Base-by-base conservation (phyloP, 2,329 filamentous ascomycete species). In the Fusarium sp. region DNA sequence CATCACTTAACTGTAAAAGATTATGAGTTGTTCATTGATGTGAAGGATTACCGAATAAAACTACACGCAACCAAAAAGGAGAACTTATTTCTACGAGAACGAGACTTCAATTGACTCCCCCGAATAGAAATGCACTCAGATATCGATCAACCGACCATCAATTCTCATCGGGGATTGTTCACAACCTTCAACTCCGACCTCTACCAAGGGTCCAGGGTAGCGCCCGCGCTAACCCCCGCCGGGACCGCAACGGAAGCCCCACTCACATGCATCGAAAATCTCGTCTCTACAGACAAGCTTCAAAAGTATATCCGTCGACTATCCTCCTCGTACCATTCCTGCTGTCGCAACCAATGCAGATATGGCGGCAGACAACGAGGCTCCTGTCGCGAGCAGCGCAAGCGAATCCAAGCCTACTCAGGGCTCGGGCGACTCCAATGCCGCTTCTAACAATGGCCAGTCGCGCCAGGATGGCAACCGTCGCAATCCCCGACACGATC, bases 361-460 rank as follows among this genome's bases (percentile, higher is more conserved):
- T 68, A 83, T 83, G 81, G 80, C 80, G 72, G 75, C 77, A 75
- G 75, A 74, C 73, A 75, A 79, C 67, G 80, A 81, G 66, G 66
- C 74, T 79, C 68, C 76, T 80, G 73, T 75, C 72, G 69, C 77
- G 73, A 77, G 73, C 66, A 69, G 76, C 67, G 70, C 75, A 56
- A 68, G 61, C 35, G 66, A 76, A 37, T 37, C 75, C 48, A 69
- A 70, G 39, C 58, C 74, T 52, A 20, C 37, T 18, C 67, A 70
- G 64, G 71, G 62, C 57, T 73, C 71, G 52, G 71, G 69, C 66
- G 70, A 72, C 52, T 71, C 65, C 68, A 79, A 78, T 60, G 64
- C 64, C 48, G 27, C 68, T 58, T 14, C 70, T 59, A 62, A 72
- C 23, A 76, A 72, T 50, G 68, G 71, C 35, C 50, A 67, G n/a